A percentile compares a stretch with the other conserved stretches of the same genome.
phyloP scores from a whole-genome alignment of 495 filamentous ascomycete species.

The Viridothelium virens region DNA sequence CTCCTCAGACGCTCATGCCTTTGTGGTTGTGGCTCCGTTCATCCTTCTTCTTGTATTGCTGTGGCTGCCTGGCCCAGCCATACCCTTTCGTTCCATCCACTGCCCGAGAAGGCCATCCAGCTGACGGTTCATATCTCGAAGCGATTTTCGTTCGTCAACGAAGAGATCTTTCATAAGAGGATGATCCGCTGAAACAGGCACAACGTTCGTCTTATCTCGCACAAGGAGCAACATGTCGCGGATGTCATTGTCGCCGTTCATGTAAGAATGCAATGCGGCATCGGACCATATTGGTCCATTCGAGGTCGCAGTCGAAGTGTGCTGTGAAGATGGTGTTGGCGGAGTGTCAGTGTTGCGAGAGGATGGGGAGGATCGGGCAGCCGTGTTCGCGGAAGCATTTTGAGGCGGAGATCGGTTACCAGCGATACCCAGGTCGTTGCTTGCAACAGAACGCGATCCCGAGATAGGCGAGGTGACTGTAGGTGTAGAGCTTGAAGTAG shows the following conservation, averaged over 20 bases:
- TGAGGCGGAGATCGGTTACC: slow-evolving; percentile 32
- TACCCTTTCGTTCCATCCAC: slow-evolving; percentile 47
- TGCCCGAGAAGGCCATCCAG: slow-evolving; percentile 80
- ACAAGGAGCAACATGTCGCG: slow-evolving; percentile 85
- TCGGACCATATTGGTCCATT: slow-evolving; percentile 66
- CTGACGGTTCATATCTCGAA: slow-evolving; percentile 75
- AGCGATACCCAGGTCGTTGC: slow-evolving; percentile 49
- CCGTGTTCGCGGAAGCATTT: not conserved
- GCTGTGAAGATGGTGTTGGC: slow-evolving; percentile 31
- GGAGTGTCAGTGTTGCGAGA: slow-evolving; percentile 18
- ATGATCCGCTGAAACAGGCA: slow-evolving; percentile 69
- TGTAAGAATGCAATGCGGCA: slow-evolving; percentile 71
- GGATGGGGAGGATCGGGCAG: slow-evolving; percentile 5
- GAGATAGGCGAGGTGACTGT: slow-evolving; percentile 3
- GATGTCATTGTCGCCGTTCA: slow-evolving; percentile 87
- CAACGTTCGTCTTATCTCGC: slow-evolving; percentile 76
- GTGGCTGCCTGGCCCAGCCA: not conserved
- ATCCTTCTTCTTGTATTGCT: not conserved
- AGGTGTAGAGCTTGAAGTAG: not conserved
- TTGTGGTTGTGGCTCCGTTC: not conserved
- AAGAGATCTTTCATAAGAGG: slow-evolving; percentile 74
- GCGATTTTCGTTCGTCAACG: slow-evolving; percentile 69
- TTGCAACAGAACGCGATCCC: slow-evolving; percentile 31
- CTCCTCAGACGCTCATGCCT: not conserved
- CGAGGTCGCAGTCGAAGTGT: slow-evolving; percentile 11